Percentiles rank a stretch among this genome's conserved stretches.
Evolutionary conservation across 75 land plant species (phyloP).

Genomic region (Selaginella tamariscina): DNA sequence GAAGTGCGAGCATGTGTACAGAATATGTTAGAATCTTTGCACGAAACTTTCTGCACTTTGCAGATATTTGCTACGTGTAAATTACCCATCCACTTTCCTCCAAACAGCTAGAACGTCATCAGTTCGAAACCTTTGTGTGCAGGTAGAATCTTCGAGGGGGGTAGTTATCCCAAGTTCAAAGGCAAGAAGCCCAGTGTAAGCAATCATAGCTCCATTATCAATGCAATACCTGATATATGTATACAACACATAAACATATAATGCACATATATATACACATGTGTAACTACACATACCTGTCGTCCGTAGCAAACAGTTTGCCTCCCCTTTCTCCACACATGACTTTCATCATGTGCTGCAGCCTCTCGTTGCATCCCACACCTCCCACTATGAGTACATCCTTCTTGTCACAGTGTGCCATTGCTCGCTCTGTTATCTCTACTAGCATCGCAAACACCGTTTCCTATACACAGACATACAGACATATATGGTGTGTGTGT

Average conservation of each 20-base stretch:
- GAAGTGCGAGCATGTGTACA: no score
- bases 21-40: no score
- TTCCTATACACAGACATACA: slow-evolving; percentile 47
- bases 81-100: slow-evolving; percentile 56
- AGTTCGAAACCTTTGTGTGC: slow-evolving; percentile 86
- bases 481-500: no score
- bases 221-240: no score
- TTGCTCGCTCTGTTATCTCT: slow-evolving; percentile 96
- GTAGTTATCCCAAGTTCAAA: slow-evolving; percentile 63
- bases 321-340: slow-evolving; percentile 97
- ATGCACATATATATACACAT: no score
- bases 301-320: slow-evolving; percentile 78
- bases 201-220: slow-evolving; percentile 99
- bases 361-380: slow-evolving; percentile 87
- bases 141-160: slow-evolving; percentile 73
- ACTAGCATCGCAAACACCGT: slow-evolving; percentile 98
- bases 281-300: no score
- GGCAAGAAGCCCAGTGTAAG: slow-evolving; percentile 91
- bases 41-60: no score
- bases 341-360: slow-evolving; percentile 89
- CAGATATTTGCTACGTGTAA: no score
- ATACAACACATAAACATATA: no score
- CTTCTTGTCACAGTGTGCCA: slow-evolving; percentile 95
- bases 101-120: slow-evolving; percentile 92
- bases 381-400: slow-evolving; percentile 97